Evolutionary conservation across 2,329 filamentous ascomycete genomes (phyloP).

Genomic region (Grosmannia penicillata): DNA sequence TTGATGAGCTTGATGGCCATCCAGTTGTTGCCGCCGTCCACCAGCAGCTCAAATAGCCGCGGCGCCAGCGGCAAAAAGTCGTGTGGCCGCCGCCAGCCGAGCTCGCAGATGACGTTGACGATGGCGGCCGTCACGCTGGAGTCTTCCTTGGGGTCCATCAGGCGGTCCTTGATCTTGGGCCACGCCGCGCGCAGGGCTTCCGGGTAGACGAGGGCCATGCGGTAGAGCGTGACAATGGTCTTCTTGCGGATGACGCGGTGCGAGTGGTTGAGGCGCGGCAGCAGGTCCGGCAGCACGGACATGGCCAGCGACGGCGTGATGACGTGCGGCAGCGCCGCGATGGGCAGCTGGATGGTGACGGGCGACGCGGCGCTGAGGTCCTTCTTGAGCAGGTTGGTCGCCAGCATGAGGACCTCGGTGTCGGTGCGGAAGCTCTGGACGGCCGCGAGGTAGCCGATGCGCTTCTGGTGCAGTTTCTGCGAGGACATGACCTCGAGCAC

Average conservation of each 20-base stretch:
- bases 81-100: conserved; percentile 84
- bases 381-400: conserved; percentile 94
- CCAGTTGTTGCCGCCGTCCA: conserved; percentile 94
- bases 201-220: conserved; percentile 88
- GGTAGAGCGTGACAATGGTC: conserved; percentile 85
- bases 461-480: conserved; percentile 84
- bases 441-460: conserved; percentile 86
- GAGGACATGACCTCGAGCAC: conserved; percentile 98
- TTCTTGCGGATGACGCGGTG: conserved; percentile 84
- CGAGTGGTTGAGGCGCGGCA: conserved; percentile 77
- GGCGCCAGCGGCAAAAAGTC: conserved; percentile 90
- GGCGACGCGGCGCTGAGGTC: conserved; percentile 60
- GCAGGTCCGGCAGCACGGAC: conserved; percentile 71
- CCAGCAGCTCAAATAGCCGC: conserved; percentile 78
- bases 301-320: conserved; percentile 86
- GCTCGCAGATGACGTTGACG: conserved; percentile 90
- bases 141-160: conserved; percentile 84
- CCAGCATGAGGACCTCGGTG: conserved; percentile 94
- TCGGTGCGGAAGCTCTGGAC: conserved; percentile 93
- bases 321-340: conserved; percentile 83
- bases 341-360: conserved; percentile 70
- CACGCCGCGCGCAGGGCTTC: conserved; percentile 84
- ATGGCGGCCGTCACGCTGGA: conserved; percentile 89
- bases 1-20: conserved; percentile 99
- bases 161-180: conserved; percentile 91